A percentile compares a stretch with the other conserved stretches of the same genome.
Conservation (phyloP, 495 filamentous ascomycete species). For the Neurospora sp. region DNA sequence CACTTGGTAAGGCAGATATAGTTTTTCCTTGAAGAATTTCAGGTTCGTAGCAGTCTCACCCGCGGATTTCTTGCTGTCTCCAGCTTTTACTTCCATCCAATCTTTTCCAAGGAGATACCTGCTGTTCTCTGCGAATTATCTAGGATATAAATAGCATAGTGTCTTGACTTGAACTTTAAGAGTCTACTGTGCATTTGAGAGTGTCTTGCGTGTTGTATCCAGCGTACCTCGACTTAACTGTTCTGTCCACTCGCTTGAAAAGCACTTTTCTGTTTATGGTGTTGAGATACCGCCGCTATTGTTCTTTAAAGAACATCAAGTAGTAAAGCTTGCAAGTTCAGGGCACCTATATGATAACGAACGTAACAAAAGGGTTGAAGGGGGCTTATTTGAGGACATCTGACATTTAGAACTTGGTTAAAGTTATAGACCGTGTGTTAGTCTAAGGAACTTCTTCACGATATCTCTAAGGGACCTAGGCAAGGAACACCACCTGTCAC, state of each 20-base stretch:
- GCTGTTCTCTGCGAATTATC: background rate
- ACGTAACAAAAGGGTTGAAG: background rate
- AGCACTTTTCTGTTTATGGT: fast-evolving
- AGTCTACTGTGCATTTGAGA: background rate
- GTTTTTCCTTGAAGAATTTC: background rate
- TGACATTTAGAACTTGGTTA: background rate
- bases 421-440: background rate
- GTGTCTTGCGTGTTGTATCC: background rate
- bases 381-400: background rate
- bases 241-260: background rate
- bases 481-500: background rate
- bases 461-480: background rate
- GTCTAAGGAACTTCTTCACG: background rate
- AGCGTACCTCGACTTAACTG: background rate
- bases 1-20: background rate
- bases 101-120: background rate
- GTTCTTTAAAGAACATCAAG: background rate
- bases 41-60: background rate
- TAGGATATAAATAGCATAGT: background rate
- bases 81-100: background rate
- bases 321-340: background rate
- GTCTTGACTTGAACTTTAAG: background rate
- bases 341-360: background rate
- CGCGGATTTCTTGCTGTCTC: background rate
- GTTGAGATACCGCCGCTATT: background rate